Conservation (phyloP, 371 early-diverging fungal genomes). For the Mucor mucedo region DNA sequence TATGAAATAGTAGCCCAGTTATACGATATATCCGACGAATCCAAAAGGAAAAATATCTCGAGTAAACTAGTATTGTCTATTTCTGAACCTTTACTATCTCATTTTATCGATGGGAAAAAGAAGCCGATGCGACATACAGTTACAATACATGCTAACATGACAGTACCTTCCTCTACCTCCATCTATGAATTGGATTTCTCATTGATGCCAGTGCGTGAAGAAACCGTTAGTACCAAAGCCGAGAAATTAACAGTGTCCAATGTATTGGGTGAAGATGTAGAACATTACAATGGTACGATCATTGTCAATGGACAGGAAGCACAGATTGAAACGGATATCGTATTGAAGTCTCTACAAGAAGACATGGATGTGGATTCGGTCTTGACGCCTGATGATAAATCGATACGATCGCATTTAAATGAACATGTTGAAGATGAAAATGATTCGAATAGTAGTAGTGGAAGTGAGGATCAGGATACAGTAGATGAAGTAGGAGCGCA, state of each 20-base stretch:
- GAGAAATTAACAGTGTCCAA: slow-evolving; percentile 37
- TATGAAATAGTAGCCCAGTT: slow-evolving; percentile 28
- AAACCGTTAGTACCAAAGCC: slow-evolving; percentile 12
- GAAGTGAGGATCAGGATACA: neutral
- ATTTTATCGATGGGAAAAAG: slow-evolving; percentile 19
- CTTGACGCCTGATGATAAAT: neutral
- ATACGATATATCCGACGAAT: slow-evolving; percentile 4
- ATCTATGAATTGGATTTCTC: slow-evolving; percentile 24
- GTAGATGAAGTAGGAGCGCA: slow-evolving; percentile 1
- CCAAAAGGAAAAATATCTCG: slow-evolving; percentile 16
- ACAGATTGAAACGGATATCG: slow-evolving; percentile 4
- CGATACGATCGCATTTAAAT: neutral
- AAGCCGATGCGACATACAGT: slow-evolving; percentile 17
- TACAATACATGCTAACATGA: neutral
- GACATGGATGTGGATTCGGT: neutral
- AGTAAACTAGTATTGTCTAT: slow-evolving; percentile 13
- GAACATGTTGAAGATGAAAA: neutral
- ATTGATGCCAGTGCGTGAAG: slow-evolving; percentile 30
- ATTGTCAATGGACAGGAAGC: slow-evolving; percentile 22
- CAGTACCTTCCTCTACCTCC: neutral
- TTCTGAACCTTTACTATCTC: slow-evolving; percentile 25
- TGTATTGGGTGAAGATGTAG: slow-evolving; percentile 37
- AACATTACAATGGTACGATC: slow-evolving; percentile 22
- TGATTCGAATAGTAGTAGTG: neutral
- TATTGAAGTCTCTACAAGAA: slow-evolving; percentile 9